Base-by-base conservation (phyloP, 305 asterid genomes). In the Plantago rigida region DNA sequence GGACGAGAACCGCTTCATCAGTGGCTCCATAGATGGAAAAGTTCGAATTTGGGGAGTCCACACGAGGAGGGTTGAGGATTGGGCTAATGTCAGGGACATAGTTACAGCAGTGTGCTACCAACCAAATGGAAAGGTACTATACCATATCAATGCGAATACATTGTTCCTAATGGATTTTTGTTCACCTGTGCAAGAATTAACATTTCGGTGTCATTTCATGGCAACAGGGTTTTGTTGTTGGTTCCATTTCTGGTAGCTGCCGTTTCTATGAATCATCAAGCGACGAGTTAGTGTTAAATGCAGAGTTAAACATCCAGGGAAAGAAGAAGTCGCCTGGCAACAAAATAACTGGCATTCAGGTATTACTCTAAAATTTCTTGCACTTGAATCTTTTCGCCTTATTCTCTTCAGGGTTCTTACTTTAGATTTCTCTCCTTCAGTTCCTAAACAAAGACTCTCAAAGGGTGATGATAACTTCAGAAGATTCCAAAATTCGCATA, bases 281-380 rank as follows among this genome's bases (percentile, higher is more conserved):
- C 26, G 66, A 58, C 0, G 85, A 79, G 67, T 67, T 79, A 63
- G 53, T 66, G 56, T 69, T 81, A 59, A 78, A 68, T 47, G 81
- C 84, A 1, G 82, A 82, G 71, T 65, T 82, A 55, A 76, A 78
- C 31, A 62, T 87, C 66, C 65, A 50, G 19, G 79, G 88, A 14
- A 79, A 67, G 60, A 87, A 69, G 72, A 87, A 78, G 64, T 83
- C 95, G 9, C 70, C 83, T 7, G 68, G 83, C 64, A 81, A 63
- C 74, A 82, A 70, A 77, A 81, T 90, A 14, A 87, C 89, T 0
- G 86, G 97, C 79, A 79, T 90, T 85, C 92, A 86, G 96, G 95
- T 88, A 78, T 41, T 13, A 12, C 44, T 59, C 65, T 58, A 39
- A 56, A 29, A 26, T 47, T 26, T 26, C 19, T 51, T 0, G 22